Base-by-base conservation (phyloP, 805 yeast genomes). In the Wickerhamiella parazyma region DNA sequence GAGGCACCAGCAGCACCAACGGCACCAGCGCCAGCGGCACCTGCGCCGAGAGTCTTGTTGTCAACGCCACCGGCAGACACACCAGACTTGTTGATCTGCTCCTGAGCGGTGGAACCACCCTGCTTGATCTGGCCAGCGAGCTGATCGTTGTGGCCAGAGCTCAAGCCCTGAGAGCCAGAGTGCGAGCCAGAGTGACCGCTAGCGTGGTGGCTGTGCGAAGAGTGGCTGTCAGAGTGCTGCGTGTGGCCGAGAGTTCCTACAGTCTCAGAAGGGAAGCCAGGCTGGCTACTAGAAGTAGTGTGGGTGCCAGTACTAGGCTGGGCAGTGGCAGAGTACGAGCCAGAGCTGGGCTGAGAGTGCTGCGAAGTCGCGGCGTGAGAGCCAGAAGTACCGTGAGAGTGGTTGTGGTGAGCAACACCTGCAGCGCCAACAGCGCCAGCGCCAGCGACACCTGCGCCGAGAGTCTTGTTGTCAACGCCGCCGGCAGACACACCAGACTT, bases 1-100 rank as follows among this genome's bases (percentile, higher is more conserved):
- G 14, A 4, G 20, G 22, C 24, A 16, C 42, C 36, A 31, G 42
- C 36, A 12, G 42, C 42, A 17, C 42, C 42, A 31, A 28, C 20
- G 6, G 42, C 42, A 21, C 42, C 42, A 22, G 36, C 42, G 14
- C 42, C 42, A 8, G 42, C 42, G 18, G 33, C 42, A 16, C 42
- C 42, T 21, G 42, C 36, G 20, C 41, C 36, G 18, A 16, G 25
- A 24, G 33, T 29, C 16, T 22, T 20, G 22, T 29, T 19, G 36
- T 33, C 22, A n/a, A 35, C 24, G 20, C 33, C 33, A 16, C 31
- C 39, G 24, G 10, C 14, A 16, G 20, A 17, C 6, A 14, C 31
- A 6, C 39, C 39, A 25, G 31, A 17, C 18, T 17, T 20, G 31
- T 33, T 33, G 9, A 11, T 36, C 26, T 38, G 24, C 16, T 18